Evolutionary conservation across 352 stramenopile genomes (phyloP).

Genomic region (Phytophthora sp.): DNA sequence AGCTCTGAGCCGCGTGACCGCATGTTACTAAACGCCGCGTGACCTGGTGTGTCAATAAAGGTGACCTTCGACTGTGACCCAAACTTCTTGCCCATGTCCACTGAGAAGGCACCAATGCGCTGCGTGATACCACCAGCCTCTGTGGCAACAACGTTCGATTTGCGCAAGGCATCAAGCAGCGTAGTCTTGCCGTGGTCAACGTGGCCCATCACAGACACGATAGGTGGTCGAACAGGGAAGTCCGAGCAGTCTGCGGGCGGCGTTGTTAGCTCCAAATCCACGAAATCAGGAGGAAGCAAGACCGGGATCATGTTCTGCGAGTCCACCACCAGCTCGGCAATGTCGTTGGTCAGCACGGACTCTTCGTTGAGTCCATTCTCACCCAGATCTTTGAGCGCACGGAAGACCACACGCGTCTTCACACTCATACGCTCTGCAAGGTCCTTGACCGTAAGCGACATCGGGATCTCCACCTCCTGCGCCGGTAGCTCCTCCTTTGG

Average conservation of each 20-base stretch:
- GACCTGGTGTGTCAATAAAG: conserved; percentile 99
- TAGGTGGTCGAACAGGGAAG: conserved; percentile 82
- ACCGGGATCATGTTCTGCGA: conserved; percentile 88
- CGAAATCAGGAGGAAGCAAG: conserved; percentile 80
- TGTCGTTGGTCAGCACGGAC: conserved; percentile 72
- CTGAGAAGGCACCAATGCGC: conserved; percentile 97
- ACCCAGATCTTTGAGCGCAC: conserved; percentile 66
- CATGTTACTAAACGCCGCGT: conserved; percentile 99
- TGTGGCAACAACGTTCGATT: conserved; percentile 90
- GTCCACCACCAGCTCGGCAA: conserved; percentile 85
- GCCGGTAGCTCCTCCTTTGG: conserved; percentile 47
- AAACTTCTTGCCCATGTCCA: conserved; percentile 91
- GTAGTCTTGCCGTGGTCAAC: conserved; percentile 99
- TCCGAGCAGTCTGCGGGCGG: conserved; percentile 68
- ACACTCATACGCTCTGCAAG: conserved; percentile 83
- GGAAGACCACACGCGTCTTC: conserved; percentile 74
- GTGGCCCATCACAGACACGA: conserved; percentile 99
- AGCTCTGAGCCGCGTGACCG: conserved; percentile 95
- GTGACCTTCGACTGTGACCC: conserved; percentile 79
- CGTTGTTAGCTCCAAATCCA: conserved; percentile 74
- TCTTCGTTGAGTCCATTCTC: conserved; percentile 75
- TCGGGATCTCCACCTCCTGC: conserved; percentile 84
- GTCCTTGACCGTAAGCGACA: conserved; percentile 72
- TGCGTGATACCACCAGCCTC: conserved; percentile 99
- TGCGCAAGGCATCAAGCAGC: conserved; percentile 95